Base-by-base conservation (phyloP, 176 grass and related monocot species). In the Oryza nivara region DNA sequence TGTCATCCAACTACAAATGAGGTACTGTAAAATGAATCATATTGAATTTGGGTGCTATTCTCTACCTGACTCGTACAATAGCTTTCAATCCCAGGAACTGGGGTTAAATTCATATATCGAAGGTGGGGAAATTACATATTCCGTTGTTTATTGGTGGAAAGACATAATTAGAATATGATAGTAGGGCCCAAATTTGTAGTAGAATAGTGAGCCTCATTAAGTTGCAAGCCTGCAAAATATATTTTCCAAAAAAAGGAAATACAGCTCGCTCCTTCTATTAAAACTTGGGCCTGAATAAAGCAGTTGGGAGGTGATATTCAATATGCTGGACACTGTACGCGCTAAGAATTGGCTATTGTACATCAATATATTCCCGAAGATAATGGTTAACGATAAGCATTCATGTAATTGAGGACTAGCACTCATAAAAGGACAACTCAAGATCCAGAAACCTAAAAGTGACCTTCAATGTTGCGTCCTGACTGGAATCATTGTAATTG, bases 1-100 rank as follows among this genome's bases (percentile, higher is more conserved):
- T 87, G 51, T 80, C 96, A 98, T 68, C 96, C 91, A 65, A 90
- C 65, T 65, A 93, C 77, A 40, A 84, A 90, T 72, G 83, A 95
- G 92, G 96, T 98, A 88, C 46, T 15, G 20, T 11, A 56, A 66
- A 63, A 70, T 56, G 16, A 28, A 14, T 66, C 32, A 46, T 80
- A 77, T 16, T 83, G 26, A 80, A 44, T 65, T 60, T 19, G 60
- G 48, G 64, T 65, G 20, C 4, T 16, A 68, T 71, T 66, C 36
- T 58, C 19, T 2, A 72, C 19, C 4, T 66, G 40, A 34, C 72
- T 77, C 43, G 65, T 19, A 36, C 30, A 49, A 48, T 70, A 67
- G 67, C 11, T 78, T 78, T 17, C 19, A n/a, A 58, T 66, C 70
- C 46, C 6, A 41, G 72, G 68, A 73, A 78, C 9, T 51, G 51